Evolutionary conservation across 768 basidiomycete genomes (phyloP), one percentile per base, ranked within the genome.

Genomic region (Pulveroboletus sp.): DNA sequence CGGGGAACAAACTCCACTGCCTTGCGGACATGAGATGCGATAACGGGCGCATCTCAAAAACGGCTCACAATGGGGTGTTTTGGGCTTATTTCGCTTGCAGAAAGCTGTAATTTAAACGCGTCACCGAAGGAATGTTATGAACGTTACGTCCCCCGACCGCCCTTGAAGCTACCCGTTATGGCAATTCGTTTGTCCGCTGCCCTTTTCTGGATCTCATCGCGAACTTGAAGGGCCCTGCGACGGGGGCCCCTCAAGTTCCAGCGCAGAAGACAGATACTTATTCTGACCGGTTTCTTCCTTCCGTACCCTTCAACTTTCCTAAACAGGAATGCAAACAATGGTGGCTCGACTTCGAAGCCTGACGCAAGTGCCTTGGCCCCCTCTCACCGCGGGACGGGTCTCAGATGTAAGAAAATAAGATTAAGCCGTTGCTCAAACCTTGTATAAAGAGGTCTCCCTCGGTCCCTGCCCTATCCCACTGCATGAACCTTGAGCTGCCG

Each of bases 401-500:
- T 61, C 51, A 56, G 60, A 63, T 58, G 56, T 48, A 55, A 49
- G 58, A 42, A 43, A 67, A 58, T 57, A 63, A 67, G 67, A 65
- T 67, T 67, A 42, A 43, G 34, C 31, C 56, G 51, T 53, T 42
- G 50, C 44, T 54, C 52, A 55, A 67, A 69, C 66, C 66, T 67
- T 67, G 65, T 63, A 67, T 69, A 67, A 67, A 69, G 61, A 56
- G 54, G 49, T 51, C 34, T 43, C 63, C 59, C 51, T 58, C 59
- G 65, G 65, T 47, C 57, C 65, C 65, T 65, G 55, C 56, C 51
- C 53, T 56, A 52, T 58, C 59, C 60, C 62, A 58, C 48, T 39
- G 60, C 57, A 61, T 63, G 67, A 67, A 68, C 58, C 57, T 67
- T 62, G 67, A 58, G 50, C 66, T 67, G 63, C 67, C 67, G 66